Percentiles rank a stretch among this genome's conserved stretches.
Conservation (phyloP, 192 early-diverging fungal genomes). For the Coemansia biformis region DNA sequence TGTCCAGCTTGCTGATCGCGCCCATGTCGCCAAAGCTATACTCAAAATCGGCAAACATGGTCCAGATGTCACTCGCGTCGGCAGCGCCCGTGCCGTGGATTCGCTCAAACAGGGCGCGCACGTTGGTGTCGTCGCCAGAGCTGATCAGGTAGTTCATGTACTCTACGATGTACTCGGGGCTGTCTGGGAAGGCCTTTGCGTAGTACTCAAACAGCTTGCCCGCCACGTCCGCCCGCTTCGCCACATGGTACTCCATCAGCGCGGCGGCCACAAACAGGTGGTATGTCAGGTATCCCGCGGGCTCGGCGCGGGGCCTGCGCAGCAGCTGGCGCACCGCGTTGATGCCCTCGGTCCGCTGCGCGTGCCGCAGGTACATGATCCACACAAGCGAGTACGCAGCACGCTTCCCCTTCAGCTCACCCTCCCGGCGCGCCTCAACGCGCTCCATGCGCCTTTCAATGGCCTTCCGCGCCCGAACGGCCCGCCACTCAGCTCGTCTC, state of each 20-base stretch:
- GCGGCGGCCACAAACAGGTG: conserved; percentile 88
- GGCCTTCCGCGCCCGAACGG: conserved; percentile 33
- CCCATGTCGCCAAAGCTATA: conserved; percentile 81
- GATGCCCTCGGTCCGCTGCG: conserved; percentile 72
- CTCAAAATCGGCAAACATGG: conserved; percentile 77
- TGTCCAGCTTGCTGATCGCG: conserved; percentile 70
- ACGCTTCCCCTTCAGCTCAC: conserved; percentile 36
- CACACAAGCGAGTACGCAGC: conserved; percentile 64
- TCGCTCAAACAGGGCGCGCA: conserved; percentile 84
- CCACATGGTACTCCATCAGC: conserved; percentile 88
- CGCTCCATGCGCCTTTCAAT: conserved; percentile 38
- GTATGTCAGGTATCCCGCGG: conserved; percentile 66
- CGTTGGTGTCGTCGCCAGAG: conserved; percentile 89
- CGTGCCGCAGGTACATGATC: conserved; percentile 84
- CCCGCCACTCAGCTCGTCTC: conserved; percentile 22
- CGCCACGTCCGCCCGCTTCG: conserved; percentile 75
- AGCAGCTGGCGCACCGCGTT: conserved; percentile 71
- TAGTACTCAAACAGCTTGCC: conserved; percentile 89
- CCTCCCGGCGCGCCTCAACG: conserved; percentile 36
- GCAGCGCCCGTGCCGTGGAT: conserved; percentile 66
- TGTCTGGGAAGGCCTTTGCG: conserved; percentile 70
- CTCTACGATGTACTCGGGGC: conserved; percentile 66
- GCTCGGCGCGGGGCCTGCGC: conserved; percentile 60
- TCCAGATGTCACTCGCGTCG: conserved; percentile 73
- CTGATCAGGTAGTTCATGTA: conserved; percentile 86